Evolutionary conservation across 2,329 filamentous ascomycete genomes (phyloP).

Genomic region (Neopestalotiopsis sp.): DNA sequence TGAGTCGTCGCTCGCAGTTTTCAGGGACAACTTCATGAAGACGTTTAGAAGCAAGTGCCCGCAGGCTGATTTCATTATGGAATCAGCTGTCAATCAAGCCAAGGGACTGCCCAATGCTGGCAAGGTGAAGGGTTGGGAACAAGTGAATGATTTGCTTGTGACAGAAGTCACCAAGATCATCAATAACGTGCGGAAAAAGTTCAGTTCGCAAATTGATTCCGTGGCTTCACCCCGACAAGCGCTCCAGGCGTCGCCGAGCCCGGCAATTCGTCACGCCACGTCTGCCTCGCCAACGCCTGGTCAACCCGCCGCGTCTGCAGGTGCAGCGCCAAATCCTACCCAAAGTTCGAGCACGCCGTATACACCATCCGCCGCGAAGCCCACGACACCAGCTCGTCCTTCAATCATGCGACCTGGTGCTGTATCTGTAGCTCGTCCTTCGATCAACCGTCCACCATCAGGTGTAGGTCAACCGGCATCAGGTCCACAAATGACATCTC

Average conservation of each 20-base stretch:
- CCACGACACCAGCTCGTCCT: conserved; percentile 19
- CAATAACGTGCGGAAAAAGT: conserved; percentile 32
- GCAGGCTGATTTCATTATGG: conserved; percentile 36
- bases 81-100: conserved; percentile 38
- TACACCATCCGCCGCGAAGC: conserved; percentile 10
- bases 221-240: conserved; percentile 22
- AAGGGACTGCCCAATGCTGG: conserved; percentile 33
- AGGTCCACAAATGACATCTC: background rate
- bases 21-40: conserved; percentile 36
- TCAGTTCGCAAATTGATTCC: conserved; percentile 25
- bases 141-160: conserved; percentile 36
- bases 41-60: conserved; percentile 35
- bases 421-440: conserved; percentile 19
- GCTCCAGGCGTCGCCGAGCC: conserved; percentile 16
- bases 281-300: conserved; percentile 29
- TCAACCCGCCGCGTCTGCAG: conserved; percentile 23
- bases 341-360: conserved; percentile 5
- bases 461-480: background rate
- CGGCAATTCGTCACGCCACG: conserved; percentile 23
- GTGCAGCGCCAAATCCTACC: conserved; percentile 5
- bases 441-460: conserved; percentile 10
- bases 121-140: conserved; percentile 34
- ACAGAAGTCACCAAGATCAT: conserved; percentile 37
- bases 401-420: conserved; percentile 20
- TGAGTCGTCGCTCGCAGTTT: conserved; percentile 33